A percentile compares a stretch with the other conserved stretches of the same genome.
phyloP scores from a whole-genome alignment of 2,329 filamentous ascomycete genomes.

The Cladosporium cucumerinum region DNA sequence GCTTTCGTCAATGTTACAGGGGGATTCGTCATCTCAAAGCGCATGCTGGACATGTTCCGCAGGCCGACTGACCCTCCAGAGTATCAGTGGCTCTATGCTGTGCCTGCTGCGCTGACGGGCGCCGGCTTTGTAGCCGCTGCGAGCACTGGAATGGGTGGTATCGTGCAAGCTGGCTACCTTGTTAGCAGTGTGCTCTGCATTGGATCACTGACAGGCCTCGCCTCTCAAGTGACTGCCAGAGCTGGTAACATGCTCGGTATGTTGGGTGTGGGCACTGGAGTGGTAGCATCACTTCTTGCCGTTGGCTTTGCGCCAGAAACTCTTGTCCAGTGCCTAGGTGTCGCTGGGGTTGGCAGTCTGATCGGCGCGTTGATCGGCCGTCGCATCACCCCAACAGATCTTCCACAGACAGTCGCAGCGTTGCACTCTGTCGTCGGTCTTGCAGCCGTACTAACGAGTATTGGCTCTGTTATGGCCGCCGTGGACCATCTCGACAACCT shows the following conservation, averaged over 20 bases:
- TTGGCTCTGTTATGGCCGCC: slow-evolving; percentile 78
- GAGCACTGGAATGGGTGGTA: slow-evolving; percentile 74
- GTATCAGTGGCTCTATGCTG: slow-evolving; percentile 80
- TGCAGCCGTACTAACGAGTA: slow-evolving; percentile 82
- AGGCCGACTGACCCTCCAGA: slow-evolving; percentile 81
- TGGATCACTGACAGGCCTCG: slow-evolving; percentile 74
- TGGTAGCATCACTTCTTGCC: slow-evolving; percentile 76
- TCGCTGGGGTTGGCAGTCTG: slow-evolving; percentile 69
- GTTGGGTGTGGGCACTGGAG: slow-evolving; percentile 76
- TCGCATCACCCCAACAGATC: slow-evolving; percentile 80
- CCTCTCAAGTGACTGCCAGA: slow-evolving; percentile 77
- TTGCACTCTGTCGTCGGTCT: slow-evolving; percentile 87
- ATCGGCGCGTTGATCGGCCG: slow-evolving; percentile 74
- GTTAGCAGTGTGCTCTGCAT: slow-evolving; percentile 84
- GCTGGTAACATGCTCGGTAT: slow-evolving; percentile 85
- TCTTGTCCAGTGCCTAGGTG: slow-evolving; percentile 71
- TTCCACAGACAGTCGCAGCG: slow-evolving; percentile 85
- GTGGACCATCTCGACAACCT: slow-evolving; percentile 65
- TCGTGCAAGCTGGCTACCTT: slow-evolving; percentile 84
- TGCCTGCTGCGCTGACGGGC: slow-evolving; percentile 73
- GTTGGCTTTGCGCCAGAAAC: slow-evolving; percentile 78
- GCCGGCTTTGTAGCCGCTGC: slow-evolving; percentile 78
- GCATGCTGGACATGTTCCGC: slow-evolving; percentile 92
- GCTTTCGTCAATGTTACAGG: slow-evolving; percentile 87
- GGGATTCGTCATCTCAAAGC: slow-evolving; percentile 86